Conservation (phyloP, 352 stramenopile species). For the Phytophthora niederhauseri region DNA sequence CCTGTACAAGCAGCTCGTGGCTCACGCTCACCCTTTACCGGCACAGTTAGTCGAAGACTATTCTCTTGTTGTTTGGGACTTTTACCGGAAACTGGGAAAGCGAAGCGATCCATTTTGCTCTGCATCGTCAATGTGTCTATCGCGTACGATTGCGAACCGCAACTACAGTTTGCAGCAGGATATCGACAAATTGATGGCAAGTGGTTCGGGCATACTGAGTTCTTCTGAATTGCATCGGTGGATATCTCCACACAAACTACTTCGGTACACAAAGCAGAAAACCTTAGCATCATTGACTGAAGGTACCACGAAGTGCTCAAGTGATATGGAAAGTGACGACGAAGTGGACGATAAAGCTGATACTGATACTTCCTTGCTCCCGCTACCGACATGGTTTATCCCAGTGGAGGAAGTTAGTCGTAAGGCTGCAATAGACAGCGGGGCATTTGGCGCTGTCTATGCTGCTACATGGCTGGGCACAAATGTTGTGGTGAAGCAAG, state of each 20-base stretch:
- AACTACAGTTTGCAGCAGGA: constrained; percentile 14
- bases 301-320: neutral
- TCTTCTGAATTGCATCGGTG: neutral
- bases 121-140: neutral
- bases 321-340: neutral
- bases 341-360: neutral
- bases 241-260: neutral
- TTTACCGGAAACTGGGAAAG: neutral
- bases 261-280: neutral
- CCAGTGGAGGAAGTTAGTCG: constrained; percentile 5
- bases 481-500: constrained; percentile 21
- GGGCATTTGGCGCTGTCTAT: constrained; percentile 22
- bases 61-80: neutral
- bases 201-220: neutral
- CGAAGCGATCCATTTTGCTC: neutral
- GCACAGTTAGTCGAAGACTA: constrained; percentile 4
- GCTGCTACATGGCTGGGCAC: constrained; percentile 14
- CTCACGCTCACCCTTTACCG: neutral
- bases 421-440: neutral
- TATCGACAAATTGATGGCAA: constrained; percentile 6
- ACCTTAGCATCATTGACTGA: neutral
- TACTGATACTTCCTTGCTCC: neutral
- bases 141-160: neutral
- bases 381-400: constrained; percentile 10
- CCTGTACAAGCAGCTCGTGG: constrained; percentile 1